Base-by-base conservation (phyloP, 306 rosid species). In the Canavalia ensiformis region DNA sequence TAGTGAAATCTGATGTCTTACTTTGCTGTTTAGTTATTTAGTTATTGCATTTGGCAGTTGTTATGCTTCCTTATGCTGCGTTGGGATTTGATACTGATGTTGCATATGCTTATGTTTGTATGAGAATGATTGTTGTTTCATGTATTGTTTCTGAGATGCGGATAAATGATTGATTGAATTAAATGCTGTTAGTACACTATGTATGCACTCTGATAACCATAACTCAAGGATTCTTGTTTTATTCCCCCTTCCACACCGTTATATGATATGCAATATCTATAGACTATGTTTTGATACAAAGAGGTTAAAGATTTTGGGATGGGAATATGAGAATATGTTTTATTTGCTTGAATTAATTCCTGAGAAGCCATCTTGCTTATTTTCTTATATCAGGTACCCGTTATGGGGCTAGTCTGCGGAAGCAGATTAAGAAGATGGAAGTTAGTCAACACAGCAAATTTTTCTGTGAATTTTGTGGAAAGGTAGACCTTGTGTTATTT, bases 351-450 rank as follows among this genome's bases (percentile, higher is more conserved):
- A 34, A 34, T 41, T 49, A 10, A 12, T 28, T 33, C 30, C 70
- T 66, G 58, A 65, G 39, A 34, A 50, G 5, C 52, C 56, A 13
- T 6, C 37, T 64, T 55, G 7, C 11, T 31, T 55, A 39, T 41
- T 79, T 79, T 59, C 49, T 75, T 59, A 2, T 77, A 41, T 13
- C 67, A 94, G 98, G 95, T 68, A 94, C 98, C 85, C 89, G 97
- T 0, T 94, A 94, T 49, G 98, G 98, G 58, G 98, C 97, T 12
- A 90, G 94, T 94, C 84, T 92, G 86, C 88, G 97, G 1, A 94
- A 94, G 90, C 98, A 92, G 93, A 94, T 94, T 62, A 94, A 94
- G 87, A 94, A 94, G 84, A 94, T 94, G 97, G 98, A 94, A 84
- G 96, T 94, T 6, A 94, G 97, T 82, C 97, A 94, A 60, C 96